Percentiles rank a stretch among this genome's conserved stretches.
Conservation (phyloP, 164 flowering plant genomes). For the Cinnamomum chago region DNA sequence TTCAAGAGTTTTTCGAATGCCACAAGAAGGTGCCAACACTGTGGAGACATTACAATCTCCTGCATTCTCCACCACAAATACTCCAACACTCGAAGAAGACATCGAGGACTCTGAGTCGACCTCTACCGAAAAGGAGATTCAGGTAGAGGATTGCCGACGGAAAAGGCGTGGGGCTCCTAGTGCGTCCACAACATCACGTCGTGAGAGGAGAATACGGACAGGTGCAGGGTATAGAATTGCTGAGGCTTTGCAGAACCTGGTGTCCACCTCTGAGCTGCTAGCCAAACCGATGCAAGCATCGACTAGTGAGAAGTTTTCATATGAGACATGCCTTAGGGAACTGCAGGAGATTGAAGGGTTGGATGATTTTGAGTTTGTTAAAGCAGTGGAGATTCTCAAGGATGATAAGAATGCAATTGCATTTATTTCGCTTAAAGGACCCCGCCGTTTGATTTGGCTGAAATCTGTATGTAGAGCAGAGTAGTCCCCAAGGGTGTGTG, state of each 20-base stretch:
- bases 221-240: not conserved
- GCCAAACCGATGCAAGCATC: not conserved
- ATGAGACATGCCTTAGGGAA: not conserved
- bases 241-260: not conserved
- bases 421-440: not conserved
- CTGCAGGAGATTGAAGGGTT: not conserved
- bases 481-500: not conserved
- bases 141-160: not conserved
- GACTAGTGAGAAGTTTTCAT: not conserved
- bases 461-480: not conserved
- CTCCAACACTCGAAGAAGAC: not conserved
- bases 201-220: not conserved
- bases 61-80: not conserved
- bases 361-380: not conserved
- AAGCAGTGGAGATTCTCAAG: not conserved
- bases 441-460: not conserved
- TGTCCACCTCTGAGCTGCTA: not conserved
- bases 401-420: not conserved
- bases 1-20: not conserved
- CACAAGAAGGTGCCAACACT: not conserved
- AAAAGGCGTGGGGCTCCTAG: not conserved
- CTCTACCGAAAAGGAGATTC: not conserved
- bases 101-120: not conserved
- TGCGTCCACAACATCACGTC: not conserved
- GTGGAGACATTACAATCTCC: not conserved